Conservation (phyloP, 352 stramenopile genomes). For the Phytophthora sansomeana region DNA sequence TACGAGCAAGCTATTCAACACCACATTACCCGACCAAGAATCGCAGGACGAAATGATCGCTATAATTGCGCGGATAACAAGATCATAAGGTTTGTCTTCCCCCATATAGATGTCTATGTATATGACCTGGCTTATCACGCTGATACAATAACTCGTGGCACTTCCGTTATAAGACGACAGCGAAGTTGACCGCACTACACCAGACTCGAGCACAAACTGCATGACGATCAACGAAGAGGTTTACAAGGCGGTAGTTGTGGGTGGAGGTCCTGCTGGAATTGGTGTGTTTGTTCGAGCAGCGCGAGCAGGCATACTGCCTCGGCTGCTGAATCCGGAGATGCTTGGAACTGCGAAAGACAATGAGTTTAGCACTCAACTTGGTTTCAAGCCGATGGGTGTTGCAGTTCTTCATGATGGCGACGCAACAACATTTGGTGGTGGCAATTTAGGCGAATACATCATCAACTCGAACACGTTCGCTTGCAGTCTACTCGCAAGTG, state of each 20-base stretch:
- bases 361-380: constrained; percentile 45
- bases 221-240: constrained; percentile 43
- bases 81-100: constrained; percentile 11
- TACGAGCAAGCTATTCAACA: constrained; percentile 83
- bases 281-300: constrained; percentile 80
- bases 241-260: constrained; percentile 81
- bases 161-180: constrained; percentile 1
- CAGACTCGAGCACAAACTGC: background rate
- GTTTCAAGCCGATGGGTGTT: constrained; percentile 63
- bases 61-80: constrained; percentile 14
- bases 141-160: constrained; percentile 8
- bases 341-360: constrained; percentile 55
- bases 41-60: constrained; percentile 36
- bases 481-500: constrained; percentile 71
- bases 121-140: constrained; percentile 7
- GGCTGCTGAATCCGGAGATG: constrained; percentile 54
- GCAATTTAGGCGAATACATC: constrained; percentile 78
- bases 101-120: constrained; percentile 36
- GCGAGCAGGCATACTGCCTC: constrained; percentile 61
- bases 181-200: background rate
- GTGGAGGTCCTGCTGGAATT: constrained; percentile 74
- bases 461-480: constrained; percentile 92
- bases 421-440: constrained; percentile 57
- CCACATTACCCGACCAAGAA: constrained; percentile 46
- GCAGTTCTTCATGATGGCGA: constrained; percentile 73